Conservation (phyloP, 306 rosid genomes). For the Oemleria cerasiformis region DNA sequence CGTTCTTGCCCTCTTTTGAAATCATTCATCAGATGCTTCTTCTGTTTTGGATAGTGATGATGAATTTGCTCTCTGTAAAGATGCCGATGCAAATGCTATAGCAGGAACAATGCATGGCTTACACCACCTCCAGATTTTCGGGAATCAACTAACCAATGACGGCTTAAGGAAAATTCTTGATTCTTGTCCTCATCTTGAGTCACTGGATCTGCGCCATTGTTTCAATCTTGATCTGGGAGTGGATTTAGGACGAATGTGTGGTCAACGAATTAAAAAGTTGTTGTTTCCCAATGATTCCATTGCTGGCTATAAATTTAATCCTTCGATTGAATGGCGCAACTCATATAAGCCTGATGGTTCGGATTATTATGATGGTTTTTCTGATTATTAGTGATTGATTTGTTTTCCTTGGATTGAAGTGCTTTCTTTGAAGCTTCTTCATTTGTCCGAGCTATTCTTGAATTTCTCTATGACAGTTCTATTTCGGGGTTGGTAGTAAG, state of each 20-base stretch:
- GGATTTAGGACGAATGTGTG: constrained; percentile 36
- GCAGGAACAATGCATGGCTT: constrained; percentile 45
- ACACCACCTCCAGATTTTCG: constrained; percentile 57
- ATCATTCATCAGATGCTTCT: constrained; percentile 19
- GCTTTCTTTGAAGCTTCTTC: no score
- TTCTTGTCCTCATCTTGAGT: constrained; percentile 61
- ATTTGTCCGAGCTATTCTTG: no score
- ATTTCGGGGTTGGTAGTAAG: no score
- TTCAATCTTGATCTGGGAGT: constrained; percentile 44
- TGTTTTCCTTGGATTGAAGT: no score
- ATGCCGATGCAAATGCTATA: constrained; percentile 53
- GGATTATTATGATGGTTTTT: no score
- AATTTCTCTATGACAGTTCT: no score
- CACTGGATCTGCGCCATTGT: constrained; percentile 60
- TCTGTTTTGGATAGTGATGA: neutral
- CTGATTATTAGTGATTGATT: no score
- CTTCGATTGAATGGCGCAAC: no score
- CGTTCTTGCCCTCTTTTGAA: constrained; percentile 42
- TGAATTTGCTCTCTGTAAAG: neutral
- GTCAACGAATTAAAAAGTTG: constrained; percentile 41
- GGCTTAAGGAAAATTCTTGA: constrained; percentile 61
- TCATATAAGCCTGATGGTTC: no score
- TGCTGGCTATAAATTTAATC: no score
- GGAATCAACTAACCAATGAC: constrained; percentile 47
- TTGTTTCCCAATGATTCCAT: no score